Evolutionary conservation across 1,139 yeast species (phyloP).

Genomic region (Candida neerlandica): DNA sequence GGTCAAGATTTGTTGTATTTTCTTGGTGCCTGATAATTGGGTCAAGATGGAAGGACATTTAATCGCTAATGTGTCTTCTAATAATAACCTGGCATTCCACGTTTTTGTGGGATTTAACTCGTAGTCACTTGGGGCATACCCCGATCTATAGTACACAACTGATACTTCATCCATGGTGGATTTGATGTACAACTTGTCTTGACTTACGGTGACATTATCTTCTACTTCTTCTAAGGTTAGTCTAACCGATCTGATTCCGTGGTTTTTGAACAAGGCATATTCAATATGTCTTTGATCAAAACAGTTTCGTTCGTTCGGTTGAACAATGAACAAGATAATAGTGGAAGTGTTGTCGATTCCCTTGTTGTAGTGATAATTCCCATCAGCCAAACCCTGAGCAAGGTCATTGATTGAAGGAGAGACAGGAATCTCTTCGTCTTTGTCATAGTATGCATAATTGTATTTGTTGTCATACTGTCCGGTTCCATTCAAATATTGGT

Average conservation of each 20-base stretch:
- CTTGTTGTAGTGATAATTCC: constrained; percentile 54
- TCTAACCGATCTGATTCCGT: constrained; percentile 64
- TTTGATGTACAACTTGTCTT: constrained; percentile 52
- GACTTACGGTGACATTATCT: constrained; percentile 38
- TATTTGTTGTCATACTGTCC: constrained; percentile 53
- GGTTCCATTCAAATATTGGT: constrained; percentile 58
- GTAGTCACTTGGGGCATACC: constrained; percentile 82
- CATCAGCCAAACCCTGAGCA: constrained; percentile 73
- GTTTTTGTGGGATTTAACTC: constrained; percentile 50
- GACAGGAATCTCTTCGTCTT: constrained; percentile 57
- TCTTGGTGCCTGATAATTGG: constrained; percentile 90
- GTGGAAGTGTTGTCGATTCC: constrained; percentile 30
- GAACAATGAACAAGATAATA: constrained; percentile 78
- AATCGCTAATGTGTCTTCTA: constrained; percentile 79
- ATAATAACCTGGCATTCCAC: constrained; percentile 74
- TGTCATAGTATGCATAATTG: constrained; percentile 40
- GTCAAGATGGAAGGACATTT: constrained; percentile 90
- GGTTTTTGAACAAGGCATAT: constrained; percentile 59
- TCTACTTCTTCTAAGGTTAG: constrained; percentile 65
- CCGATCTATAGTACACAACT: constrained; percentile 87
- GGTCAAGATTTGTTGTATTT: constrained; percentile 86
- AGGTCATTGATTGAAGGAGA: constrained; percentile 64
- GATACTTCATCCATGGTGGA: constrained; percentile 71
- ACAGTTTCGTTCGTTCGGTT: constrained; percentile 82
- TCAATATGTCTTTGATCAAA: constrained; percentile 90